These are phyloP conservation scores for Globisporangium paroecandrum DNA, from an alignment of 352 stramenopile species.

Conservation along the genomic window DNA sequence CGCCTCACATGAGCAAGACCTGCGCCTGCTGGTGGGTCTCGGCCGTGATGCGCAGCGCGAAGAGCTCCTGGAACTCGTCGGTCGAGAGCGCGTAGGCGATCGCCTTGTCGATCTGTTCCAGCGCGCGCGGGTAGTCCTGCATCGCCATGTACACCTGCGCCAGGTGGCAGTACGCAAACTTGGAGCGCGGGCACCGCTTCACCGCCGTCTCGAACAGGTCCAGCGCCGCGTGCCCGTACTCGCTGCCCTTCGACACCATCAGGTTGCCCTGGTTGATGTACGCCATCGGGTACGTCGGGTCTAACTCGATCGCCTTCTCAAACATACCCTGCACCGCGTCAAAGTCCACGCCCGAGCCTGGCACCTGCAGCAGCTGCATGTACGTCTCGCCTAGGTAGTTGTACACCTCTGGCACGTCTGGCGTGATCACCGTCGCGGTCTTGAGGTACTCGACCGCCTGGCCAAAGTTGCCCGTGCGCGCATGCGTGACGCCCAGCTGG, in stretches of 20 bases:
- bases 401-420: conserved; percentile 78
- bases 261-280: conserved; percentile 87
- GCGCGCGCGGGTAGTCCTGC: conserved; percentile 73
- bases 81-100: conserved; percentile 69
- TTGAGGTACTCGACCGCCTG: conserved; percentile 66
- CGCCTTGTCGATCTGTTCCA: conserved; percentile 80
- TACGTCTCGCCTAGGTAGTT: conserved; percentile 87
- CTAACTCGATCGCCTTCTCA: conserved; percentile 73
- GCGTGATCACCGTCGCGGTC: conserved; percentile 57
- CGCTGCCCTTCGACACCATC: conserved; percentile 68
- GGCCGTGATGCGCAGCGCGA: conserved; percentile 72
- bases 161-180: conserved; percentile 81
- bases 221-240: conserved; percentile 68
- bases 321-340: conserved; percentile 73
- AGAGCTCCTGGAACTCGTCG: conserved; percentile 77
- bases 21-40: conserved; percentile 74
- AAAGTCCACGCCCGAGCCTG: conserved; percentile 45
- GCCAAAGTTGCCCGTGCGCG: conserved; percentile 68
- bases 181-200: conserved; percentile 73
- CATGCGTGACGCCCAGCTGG: conserved; percentile 73
- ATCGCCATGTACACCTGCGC: conserved; percentile 86
- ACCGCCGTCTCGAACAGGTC: conserved; percentile 75
- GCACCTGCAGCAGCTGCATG: conserved; percentile 76
- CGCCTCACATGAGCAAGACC: conserved; percentile 48
- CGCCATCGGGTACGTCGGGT: conserved; percentile 81